These are phyloP conservation scores for Chamaecyparis obtusa DNA, from an alignment of 75 land plant species.

Conservation along the genomic window DNA sequence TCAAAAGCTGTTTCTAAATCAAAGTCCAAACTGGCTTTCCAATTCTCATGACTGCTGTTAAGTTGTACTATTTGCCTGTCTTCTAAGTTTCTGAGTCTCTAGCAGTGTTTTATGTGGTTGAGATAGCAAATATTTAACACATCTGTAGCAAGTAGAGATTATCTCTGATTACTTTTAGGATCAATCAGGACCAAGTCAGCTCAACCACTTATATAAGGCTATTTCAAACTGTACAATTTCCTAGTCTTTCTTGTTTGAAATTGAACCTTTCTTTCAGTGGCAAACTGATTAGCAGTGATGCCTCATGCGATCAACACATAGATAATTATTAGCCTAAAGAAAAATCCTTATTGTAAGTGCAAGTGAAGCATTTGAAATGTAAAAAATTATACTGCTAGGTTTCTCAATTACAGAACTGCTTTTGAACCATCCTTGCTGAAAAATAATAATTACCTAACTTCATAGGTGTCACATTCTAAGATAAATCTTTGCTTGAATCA, in stretches of 20 bases:
- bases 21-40: too few relatives aligned
- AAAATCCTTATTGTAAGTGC: neutral
- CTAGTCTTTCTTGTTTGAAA: neutral
- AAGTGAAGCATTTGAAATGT: neutral
- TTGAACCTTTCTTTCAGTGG: neutral
- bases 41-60: neutral
- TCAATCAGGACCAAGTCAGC: neutral
- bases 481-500: neutral
- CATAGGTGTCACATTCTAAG: neutral
- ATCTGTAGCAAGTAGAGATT: neutral
- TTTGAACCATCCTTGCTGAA: neutral
- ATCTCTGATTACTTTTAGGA: neutral
- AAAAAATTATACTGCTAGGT: neutral
- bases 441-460: neutral
- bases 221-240: neutral
- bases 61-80: neutral
- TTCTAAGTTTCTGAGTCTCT: neutral
- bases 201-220: neutral
- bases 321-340: neutral
- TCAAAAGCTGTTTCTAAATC: too few relatives aligned
- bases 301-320: neutral
- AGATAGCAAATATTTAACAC: neutral
- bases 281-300: neutral
- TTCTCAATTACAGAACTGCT: neutral
- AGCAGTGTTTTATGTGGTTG: neutral